Evolutionary conservation across 192 early-diverging fungal species (phyloP), one percentile per base, ranked within the genome.

Genomic region (Funneliformis mosseae): DNA sequence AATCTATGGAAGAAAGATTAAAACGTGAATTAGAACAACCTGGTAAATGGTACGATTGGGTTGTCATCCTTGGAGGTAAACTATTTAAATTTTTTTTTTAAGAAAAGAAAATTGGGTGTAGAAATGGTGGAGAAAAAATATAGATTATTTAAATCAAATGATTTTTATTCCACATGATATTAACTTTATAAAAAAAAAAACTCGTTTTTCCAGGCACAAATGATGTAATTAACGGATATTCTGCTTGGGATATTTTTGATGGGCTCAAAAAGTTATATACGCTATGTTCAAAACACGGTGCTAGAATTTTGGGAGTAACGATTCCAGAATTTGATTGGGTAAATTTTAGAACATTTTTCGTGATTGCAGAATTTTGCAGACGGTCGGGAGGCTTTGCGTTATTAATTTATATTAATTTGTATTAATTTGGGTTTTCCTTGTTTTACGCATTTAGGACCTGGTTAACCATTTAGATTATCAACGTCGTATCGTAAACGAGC

Each of bases 11-110:
- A 78, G 77, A 78, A 68, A n/a, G 77, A 38, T 68, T 78, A 68
- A 78, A 78, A 42, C 38, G 41, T 55, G 77, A 78, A 68, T 46
- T 78, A 9, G 77, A 78, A 78, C 77, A 78, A 68, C 77, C 77
- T 12, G 77, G 77, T 10, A 78, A 78, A 78, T 78, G 77, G 77
- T 78, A 78, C 18, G 77, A 78, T 18, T 78, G 77, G 77, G 64
- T 78, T 33, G 66, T 78, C 41, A 78, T 78, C 23, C 64, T 78
- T 21, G 77, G 77, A 68, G 77, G 73, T 74, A 74, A 50, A 48
- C 28, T 16, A 48, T 14, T n/a, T n/a, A 46, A 11, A 27, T 18
- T 74, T 27, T 21, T 10, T 73, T 74, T 21, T 33, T 9, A 27
- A 10, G 3, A 33, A 33, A 2, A 33, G 3, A 33, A 33, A 33